A percentile compares a stretch with the other conserved stretches of the same genome.
Evolutionary conservation across 2,329 filamentous ascomycete species (phyloP).

Genomic region (Sordariomycetes sp.): DNA sequence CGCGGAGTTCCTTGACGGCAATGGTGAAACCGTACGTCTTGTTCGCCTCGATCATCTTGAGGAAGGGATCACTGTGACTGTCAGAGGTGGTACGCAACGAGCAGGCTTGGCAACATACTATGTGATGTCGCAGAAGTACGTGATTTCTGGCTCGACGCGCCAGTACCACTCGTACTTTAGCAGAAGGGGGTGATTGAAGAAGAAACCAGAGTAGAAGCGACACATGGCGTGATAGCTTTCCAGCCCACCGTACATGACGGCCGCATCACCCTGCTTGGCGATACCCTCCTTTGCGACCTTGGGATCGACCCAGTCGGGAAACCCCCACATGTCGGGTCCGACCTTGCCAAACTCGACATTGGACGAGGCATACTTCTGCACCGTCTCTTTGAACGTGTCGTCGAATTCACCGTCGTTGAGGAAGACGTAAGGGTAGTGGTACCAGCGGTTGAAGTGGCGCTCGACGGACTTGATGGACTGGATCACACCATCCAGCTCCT

Average conservation of each 20-base stretch:
- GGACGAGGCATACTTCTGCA: slow-evolving; percentile 83
- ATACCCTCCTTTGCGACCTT: slow-evolving; percentile 95
- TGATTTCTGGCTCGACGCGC: slow-evolving; percentile 98
- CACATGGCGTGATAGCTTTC: slow-evolving; percentile 99
- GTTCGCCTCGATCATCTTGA: slow-evolving; percentile 87
- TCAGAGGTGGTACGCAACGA: slow-evolving; percentile 5
- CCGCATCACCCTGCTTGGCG: slow-evolving; percentile 88
- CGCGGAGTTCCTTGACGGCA: slow-evolving; percentile 92
- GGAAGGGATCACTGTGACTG: slow-evolving; percentile 70
- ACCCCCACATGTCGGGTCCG: slow-evolving; percentile 86
- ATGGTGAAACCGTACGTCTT: slow-evolving; percentile 99
- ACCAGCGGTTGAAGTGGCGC: slow-evolving; percentile 98
- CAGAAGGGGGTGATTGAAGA: slow-evolving; percentile 92
- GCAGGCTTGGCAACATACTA: slow-evolving; percentile 51
- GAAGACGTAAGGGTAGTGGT: slow-evolving; percentile 96
- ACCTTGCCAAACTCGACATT: slow-evolving; percentile 92
- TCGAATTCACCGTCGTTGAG: slow-evolving; percentile 97
- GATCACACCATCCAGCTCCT: slow-evolving; percentile 91
- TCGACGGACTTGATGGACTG: slow-evolving; percentile 97
- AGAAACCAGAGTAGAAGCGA: slow-evolving; percentile 96
- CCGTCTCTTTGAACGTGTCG: slow-evolving; percentile 79
- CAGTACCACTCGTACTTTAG: slow-evolving; percentile 99
- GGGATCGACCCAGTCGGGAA: slow-evolving; percentile 89
- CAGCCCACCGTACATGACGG: slow-evolving; percentile 98
- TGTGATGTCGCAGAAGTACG: slow-evolving; percentile 99